These are phyloP conservation scores for Candida sanyaensis DNA, from an alignment of 1,139 yeast genomes.

Conservation along the genomic window DNA sequence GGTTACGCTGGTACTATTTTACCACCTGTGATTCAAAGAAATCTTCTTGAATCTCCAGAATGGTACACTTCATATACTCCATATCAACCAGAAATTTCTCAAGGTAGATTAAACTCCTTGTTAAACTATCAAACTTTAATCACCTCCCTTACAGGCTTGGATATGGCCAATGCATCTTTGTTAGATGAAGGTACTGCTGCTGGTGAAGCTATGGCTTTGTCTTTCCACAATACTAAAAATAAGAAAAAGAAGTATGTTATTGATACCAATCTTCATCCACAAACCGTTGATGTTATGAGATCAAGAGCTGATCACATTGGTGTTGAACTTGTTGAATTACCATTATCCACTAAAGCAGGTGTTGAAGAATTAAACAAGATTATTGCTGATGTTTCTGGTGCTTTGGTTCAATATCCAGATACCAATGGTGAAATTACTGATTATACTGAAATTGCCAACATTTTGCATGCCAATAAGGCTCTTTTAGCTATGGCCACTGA, in stretches of 20 bases:
- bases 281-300: conserved; percentile 75
- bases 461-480: conserved; percentile 72
- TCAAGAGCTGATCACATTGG: conserved; percentile 79
- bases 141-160: conserved; percentile 87
- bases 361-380: conserved; percentile 37
- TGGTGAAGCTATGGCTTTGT: conserved; percentile 92
- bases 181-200: conserved; percentile 98
- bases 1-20: conserved; percentile 90
- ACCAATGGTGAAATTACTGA: conserved; percentile 74
- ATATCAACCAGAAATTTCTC: conserved; percentile 97
- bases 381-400: conserved; percentile 65
- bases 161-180: conserved; percentile 90
- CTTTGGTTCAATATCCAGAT: conserved; percentile 85
- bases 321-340: conserved; percentile 63
- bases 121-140: conserved; percentile 90
- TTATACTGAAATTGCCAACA: conserved; percentile 57
- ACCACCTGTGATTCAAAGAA: conserved; percentile 93
- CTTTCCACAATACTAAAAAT: conserved; percentile 67
- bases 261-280: conserved; percentile 79
- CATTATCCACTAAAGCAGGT: conserved; percentile 54
- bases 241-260: conserved; percentile 72
- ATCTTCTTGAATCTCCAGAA: conserved; percentile 88
- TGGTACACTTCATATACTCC: conserved; percentile 99
- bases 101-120: conserved; percentile 89
- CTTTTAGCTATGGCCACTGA: conserved; percentile 87